Evolutionary conservation across 306 rosid species (phyloP).

Genomic region (Corylus heterophylla): DNA sequence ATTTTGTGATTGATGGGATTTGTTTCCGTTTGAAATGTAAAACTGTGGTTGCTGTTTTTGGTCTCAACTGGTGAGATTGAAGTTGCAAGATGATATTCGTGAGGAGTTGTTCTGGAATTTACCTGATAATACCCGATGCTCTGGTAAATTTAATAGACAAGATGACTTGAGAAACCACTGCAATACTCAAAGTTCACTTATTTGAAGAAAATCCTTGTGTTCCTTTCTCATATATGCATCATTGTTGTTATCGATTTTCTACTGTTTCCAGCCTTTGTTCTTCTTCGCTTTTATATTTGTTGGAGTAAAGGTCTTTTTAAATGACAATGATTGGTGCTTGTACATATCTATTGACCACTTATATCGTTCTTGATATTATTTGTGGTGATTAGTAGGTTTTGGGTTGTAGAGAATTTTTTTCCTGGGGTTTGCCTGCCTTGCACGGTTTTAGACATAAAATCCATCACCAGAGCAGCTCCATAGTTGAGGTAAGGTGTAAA

Average conservation of each 20-base stretch:
- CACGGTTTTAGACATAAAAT: slow-evolving; percentile 55
- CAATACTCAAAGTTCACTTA: neutral
- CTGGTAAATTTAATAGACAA: neutral
- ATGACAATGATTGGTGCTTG: neutral
- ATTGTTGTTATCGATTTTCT: neutral
- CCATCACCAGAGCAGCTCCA: slow-evolving; percentile 80
- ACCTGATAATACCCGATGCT: neutral
- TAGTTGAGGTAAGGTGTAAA: slow-evolving; percentile 60
- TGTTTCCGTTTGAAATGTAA: neutral
- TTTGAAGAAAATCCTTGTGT: neutral
- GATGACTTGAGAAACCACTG: neutral
- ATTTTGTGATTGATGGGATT: neutral
- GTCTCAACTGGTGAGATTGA: neutral
- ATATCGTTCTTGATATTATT: neutral
- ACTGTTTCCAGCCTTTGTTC: neutral
- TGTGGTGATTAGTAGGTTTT: slow-evolving; percentile 47
- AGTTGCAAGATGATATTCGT: neutral
- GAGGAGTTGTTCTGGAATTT: neutral
- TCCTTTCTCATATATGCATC: neutral
- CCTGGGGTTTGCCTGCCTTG: slow-evolving; percentile 42
- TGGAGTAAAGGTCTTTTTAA: neutral
- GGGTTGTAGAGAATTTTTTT: slow-evolving; percentile 43
- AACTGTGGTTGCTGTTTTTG: neutral
- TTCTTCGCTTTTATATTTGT: neutral
- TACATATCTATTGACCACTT: neutral